Base-by-base conservation (phyloP, 345 rosid species). In the Abelmoschus esculentus region DNA sequence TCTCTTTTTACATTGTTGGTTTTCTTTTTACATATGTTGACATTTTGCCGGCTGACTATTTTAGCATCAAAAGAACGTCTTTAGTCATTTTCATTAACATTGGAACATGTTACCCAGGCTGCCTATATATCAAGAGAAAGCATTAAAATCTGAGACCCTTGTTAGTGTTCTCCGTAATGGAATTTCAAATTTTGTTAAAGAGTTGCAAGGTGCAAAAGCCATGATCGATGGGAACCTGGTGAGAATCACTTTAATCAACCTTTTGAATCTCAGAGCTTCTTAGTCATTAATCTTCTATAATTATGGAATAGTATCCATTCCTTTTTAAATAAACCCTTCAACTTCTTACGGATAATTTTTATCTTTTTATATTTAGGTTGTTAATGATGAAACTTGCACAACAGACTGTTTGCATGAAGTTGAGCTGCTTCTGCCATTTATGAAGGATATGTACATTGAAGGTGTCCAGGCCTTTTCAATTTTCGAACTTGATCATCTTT, bases 171-270 rank as follows among this genome's bases (percentile, higher is more conserved):
- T 93, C 53, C 93, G 73, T 67, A 80, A 75, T 64, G 90, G 82
- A 85, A 84, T 91, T 66, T 80, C 83, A 57, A 42, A 72, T 74
- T 84, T 81, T 72, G 90, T 78, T 29, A 85, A 85, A 79, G 96
- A 86, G 78, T 77, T 93, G 58, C 81, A 65, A 70, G 77, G 72
- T 80, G 90, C 95, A 71, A 91, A 73, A 80, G 90, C 96, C 22
- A 46, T 91, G 80, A 76, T 91, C 75, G 91, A 93, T 83, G 96
- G 98, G 58, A 81, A 78, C 61, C 79, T 89, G 97, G 97, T 93
- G 77, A 81, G 86, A 57, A 70, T 19, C 29, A 59, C 14, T 67
- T 54, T 53, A 28, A 38, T 55, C 66, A 73, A 46, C 61, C 53
- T 29, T 49, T 32, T 53, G 56, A n/a, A 49, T 31, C 4, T 31